phyloP scores from a whole-genome alignment of 768 basidiomycete species.

The Boletus insuetus region DNA sequence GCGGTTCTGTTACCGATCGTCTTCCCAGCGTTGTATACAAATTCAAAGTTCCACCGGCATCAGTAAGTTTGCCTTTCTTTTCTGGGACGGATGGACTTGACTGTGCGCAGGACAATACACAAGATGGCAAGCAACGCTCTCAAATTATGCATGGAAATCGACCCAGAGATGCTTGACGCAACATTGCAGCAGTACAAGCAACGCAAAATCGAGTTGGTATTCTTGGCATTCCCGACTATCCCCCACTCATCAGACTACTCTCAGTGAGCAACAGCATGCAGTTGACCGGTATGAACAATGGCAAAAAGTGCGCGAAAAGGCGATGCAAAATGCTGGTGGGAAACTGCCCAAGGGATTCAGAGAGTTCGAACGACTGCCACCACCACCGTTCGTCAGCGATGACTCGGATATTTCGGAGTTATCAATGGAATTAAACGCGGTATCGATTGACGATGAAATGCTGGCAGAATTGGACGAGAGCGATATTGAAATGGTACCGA shows the following conservation, averaged over 20 bases:
- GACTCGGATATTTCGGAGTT: slow-evolving; percentile 87
- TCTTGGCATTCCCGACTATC: background rate
- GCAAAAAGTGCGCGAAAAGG: slow-evolving; percentile 79
- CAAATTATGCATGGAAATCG: slow-evolving; percentile 99
- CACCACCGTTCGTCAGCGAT: slow-evolving; percentile 71
- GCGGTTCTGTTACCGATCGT: slow-evolving; percentile 88
- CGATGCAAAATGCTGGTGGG: slow-evolving; percentile 67
- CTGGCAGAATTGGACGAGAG: slow-evolving; percentile 72
- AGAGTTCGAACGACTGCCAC: slow-evolving; percentile 65
- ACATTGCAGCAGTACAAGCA: slow-evolving; percentile 92
- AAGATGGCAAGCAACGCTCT: slow-evolving; percentile 99
- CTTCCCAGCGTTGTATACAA: slow-evolving; percentile 93
- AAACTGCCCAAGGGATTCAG: slow-evolving; percentile 70
- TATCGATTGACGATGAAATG: slow-evolving; percentile 66
- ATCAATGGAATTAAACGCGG: slow-evolving; percentile 84
- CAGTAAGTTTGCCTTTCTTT: slow-evolving; percentile 52
- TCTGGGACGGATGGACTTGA: slow-evolving; percentile 4
- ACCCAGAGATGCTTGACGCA: slow-evolving; percentile 92
- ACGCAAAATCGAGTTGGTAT: slow-evolving; percentile 74
- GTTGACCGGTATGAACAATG: slow-evolving; percentile 85
- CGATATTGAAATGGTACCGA: slow-evolving; percentile 84
- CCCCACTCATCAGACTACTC: slow-evolving; percentile 1
- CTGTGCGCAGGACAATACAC: slow-evolving; percentile 79
- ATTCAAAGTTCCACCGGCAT: slow-evolving; percentile 98
- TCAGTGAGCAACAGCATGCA: slow-evolving; percentile 85